Conservation (phyloP, 2,329 filamentous ascomycete genomes). For the Fusarium nodosum region DNA sequence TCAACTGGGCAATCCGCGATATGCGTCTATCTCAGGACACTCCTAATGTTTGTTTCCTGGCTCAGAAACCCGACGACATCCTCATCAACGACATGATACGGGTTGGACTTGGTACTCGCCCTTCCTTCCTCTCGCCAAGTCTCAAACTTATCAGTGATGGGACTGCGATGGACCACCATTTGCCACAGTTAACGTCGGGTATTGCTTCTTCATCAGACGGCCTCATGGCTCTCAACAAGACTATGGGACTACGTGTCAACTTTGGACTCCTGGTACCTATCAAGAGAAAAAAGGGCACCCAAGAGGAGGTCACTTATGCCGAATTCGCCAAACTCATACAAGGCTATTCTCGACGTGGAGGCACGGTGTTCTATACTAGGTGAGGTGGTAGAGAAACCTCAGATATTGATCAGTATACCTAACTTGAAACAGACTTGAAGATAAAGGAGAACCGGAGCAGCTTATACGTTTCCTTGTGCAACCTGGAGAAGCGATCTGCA, state of each 20-base stretch:
- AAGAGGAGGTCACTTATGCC: constrained; percentile 43
- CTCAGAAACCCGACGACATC: constrained; percentile 46
- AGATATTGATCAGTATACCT: constrained; percentile 3
- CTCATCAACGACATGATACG: constrained; percentile 34
- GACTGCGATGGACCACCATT: constrained; percentile 34
- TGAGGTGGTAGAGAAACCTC: constrained; percentile 28
- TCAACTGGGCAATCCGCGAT: constrained; percentile 54
- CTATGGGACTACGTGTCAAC: constrained; percentile 52
- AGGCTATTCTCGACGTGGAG: constrained; percentile 51
- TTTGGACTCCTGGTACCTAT: constrained; percentile 52
- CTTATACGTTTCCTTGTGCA: constrained; percentile 35
- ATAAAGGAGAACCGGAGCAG: constrained; percentile 29
- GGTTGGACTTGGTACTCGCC: constrained; percentile 46
- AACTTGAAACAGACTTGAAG: constrained; percentile 36
- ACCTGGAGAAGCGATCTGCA: constrained; percentile 32
- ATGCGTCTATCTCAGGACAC: constrained; percentile 50
- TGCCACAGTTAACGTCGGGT: constrained; percentile 39
- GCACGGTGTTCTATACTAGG: constrained; percentile 49
- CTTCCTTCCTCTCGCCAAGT: constrained; percentile 32
- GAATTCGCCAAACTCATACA: constrained; percentile 48
- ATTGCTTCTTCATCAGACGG: constrained; percentile 45
- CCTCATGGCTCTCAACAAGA: constrained; percentile 45
- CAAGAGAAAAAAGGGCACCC: constrained; percentile 46
- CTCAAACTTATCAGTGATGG: constrained; percentile 3
- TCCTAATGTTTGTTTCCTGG: constrained; percentile 46